Evolutionary conservation across 2,329 filamentous ascomycete species (phyloP), one percentile per base, ranked within the genome.

Genomic region (Lachnellula cervina): DNA sequence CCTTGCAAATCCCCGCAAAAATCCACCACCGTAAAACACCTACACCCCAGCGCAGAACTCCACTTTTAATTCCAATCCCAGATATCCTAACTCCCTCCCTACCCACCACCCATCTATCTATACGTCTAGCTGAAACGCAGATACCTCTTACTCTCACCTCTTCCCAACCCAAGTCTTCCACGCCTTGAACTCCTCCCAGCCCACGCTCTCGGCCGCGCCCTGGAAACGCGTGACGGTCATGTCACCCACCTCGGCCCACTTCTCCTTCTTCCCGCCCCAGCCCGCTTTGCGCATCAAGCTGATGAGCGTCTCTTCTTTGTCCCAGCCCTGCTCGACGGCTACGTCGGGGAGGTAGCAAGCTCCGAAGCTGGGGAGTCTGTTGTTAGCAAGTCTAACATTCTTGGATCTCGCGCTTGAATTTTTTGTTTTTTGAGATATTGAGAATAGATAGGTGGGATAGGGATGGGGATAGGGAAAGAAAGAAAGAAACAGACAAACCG

Each of bases 251-350:
- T 28, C 25, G 6, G 25, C 25, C 25, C 25, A 28, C 42, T 82
- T 80, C 52, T 76, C 75, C 66, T 68, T 74, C 45, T 74, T 72
- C 1, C 90, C 91, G 56, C 80, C 80, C 92, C 92, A 99, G 1
- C 94, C 94, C 0, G 92, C 92, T 78, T 99, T 99, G 57, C 90
- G 81, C 87, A 97, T 94, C 68, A 97, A 74, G 72, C 89, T 95
- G 52, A 91, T 80, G 2, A 99, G 72, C 0, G 93, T 89, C 78
- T 97, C 90, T 70, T 97, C 92, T 72, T 94, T 92, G 11, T 82
- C 89, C 94, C 94, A 99, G 16, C 90, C 92, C 71, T 97, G 94
- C 76, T 99, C 94, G 1, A 81, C 76, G 9, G 93, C 88, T 5
- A 99, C 91, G 69, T 97, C 90, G 0, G 94, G 94, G 14, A 99